phyloP scores from a whole-genome alignment of 192 early-diverging fungal species.

The Linnemannia exigua region DNA sequence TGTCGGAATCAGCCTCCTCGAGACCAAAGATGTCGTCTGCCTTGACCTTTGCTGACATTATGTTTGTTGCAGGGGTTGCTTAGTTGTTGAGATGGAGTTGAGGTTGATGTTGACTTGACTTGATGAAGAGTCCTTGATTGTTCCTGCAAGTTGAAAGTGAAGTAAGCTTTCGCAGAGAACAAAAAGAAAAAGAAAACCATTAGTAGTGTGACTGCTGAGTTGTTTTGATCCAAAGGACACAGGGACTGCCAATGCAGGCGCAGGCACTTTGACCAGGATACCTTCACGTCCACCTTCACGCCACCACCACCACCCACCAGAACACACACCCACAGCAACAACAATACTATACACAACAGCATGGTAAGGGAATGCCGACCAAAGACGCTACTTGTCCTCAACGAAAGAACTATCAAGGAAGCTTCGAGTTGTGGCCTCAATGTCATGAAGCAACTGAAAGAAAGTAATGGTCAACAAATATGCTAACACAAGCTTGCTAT shows the following conservation, averaged over 20 bases:
- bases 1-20: conserved; percentile 42
- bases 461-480: background rate
- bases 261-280: background rate
- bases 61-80: background rate
- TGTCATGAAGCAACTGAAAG: background rate
- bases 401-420: too few species aligned
- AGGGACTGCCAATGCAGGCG: conserved; percentile 5
- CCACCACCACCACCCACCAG: background rate
- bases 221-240: conserved; percentile 3
- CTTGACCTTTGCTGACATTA: conserved; percentile 32
- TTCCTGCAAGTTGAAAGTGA: background rate
- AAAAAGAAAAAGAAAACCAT: conserved; percentile 24
- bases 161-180: background rate
- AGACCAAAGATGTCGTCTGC: conserved; percentile 48
- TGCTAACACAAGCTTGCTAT: background rate
- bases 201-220: conserved; percentile 26
- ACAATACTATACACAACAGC: background rate
- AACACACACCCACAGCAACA: background rate
- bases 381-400: background rate
- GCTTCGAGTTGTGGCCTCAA: background rate
- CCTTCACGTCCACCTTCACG: background rate
- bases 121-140: background rate
- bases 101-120: background rate
- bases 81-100: background rate
- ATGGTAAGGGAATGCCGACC: background rate